Conservation (phyloP, 139 green algal species). For the Chlamydomonas asymmetrica region DNA sequence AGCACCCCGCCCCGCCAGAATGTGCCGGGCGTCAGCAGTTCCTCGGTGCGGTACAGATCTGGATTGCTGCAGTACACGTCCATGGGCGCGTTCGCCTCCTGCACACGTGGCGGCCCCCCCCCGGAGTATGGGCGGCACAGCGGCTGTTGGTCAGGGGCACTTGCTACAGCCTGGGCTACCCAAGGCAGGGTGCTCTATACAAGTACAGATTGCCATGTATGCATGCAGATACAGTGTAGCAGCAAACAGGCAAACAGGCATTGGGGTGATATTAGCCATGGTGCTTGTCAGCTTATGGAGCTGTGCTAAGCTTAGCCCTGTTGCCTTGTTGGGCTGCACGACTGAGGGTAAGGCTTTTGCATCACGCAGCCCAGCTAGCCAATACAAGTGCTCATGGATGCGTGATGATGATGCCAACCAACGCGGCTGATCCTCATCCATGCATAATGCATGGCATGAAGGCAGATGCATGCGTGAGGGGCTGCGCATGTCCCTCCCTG, state of each 20-base stretch:
- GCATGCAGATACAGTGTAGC: no score
- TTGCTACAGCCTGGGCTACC: background rate
- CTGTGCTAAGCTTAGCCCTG: no score
- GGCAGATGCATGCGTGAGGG: background rate
- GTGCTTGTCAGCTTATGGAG: no score
- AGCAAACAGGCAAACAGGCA: no score
- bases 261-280: no score
- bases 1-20: constrained; percentile 68
- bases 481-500: background rate
- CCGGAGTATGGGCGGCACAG: background rate
- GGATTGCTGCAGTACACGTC: background rate
- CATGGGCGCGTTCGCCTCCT: constrained; percentile 11
- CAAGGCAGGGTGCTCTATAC: no score
- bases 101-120: background rate
- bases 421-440: no score
- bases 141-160: constrained; percentile 34
- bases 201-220: no score
- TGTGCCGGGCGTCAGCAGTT: constrained; percentile 47
- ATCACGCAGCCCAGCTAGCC: constrained; percentile 34
- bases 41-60: constrained; percentile 6
- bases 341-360: background rate
- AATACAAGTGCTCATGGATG: constrained; percentile 3
- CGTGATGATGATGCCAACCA: no score
- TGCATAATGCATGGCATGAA: no score
- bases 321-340: no score